These are phyloP conservation scores for Pseudoperonospora humuli DNA, from an alignment of 352 stramenopile genomes.

Conservation along the genomic window DNA sequence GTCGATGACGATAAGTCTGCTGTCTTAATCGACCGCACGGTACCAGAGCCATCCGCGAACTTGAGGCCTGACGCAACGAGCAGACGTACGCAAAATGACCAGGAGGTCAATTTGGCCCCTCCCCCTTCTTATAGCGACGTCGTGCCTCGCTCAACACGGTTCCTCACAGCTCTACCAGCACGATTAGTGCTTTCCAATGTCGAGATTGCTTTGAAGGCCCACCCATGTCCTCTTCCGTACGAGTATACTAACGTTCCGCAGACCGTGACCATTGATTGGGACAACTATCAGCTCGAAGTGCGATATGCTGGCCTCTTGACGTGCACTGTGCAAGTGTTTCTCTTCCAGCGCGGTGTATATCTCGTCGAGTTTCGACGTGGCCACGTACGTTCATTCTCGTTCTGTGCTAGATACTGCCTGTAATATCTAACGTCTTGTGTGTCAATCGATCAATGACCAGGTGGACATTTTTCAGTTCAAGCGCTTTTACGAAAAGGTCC, in stretches of 20 bases:
- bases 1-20: constrained; percentile 4
- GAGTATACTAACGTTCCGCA: constrained; percentile 38
- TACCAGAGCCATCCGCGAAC: constrained; percentile 14
- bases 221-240: constrained; percentile 39
- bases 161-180: constrained; percentile 57
- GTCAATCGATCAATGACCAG: no score
- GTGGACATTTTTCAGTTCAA: constrained; percentile 86
- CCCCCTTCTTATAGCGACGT: constrained; percentile 57
- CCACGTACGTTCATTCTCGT: constrained; percentile 36
- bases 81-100: constrained; percentile 2
- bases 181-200: constrained; percentile 62
- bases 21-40: constrained; percentile 11
- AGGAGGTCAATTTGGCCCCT: constrained; percentile 1
- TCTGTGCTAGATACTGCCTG: neutral
- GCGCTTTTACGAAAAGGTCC: constrained; percentile 79
- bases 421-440: neutral
- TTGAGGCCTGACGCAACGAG: neutral
- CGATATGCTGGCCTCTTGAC: constrained; percentile 49
- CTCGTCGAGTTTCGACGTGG: constrained; percentile 72
- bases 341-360: constrained; percentile 75
- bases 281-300: constrained; percentile 69
- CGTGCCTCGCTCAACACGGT: constrained; percentile 62
- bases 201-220: constrained; percentile 37
- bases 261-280: constrained; percentile 56
- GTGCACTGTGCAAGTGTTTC: constrained; percentile 74